These are phyloP conservation scores for Mycena albidolilacea DNA, from an alignment of 768 basidiomycete genomes.

Conservation along the genomic window DNA sequence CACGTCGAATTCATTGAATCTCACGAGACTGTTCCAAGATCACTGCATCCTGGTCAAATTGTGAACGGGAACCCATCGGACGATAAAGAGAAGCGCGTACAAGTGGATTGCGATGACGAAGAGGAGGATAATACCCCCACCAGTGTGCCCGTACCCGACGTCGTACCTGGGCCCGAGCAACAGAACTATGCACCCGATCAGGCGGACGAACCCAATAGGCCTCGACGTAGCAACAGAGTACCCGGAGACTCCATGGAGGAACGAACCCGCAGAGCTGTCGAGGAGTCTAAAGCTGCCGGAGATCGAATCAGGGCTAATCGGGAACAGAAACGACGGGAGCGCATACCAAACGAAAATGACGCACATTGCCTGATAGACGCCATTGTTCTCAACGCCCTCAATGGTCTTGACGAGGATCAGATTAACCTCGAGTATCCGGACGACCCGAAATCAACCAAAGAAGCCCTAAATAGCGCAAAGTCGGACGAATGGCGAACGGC, in stretches of 20 bases:
- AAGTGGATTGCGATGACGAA: neutral
- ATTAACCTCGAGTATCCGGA: conserved; percentile 14
- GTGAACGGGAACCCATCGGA: neutral
- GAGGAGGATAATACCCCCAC: neutral
- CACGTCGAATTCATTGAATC: conserved; percentile 47
- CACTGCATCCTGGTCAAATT: neutral
- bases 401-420: neutral
- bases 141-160: neutral
- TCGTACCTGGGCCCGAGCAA: neutral
- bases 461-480: neutral
- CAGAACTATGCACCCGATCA: neutral
- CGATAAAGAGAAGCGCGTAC: no score
- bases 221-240: neutral
- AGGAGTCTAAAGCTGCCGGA: neutral
- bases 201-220: neutral
- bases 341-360: neutral
- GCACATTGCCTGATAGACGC: neutral
- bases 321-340: neutral
- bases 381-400: neutral
- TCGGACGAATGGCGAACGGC: conserved; percentile 38
- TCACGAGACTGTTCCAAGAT: neutral
- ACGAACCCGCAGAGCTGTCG: neutral
- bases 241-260: neutral
- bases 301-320: neutral
- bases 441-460: neutral